Evolutionary conservation across 140 eudicot genomes (phyloP), one percentile per base, ranked within the genome.

Genomic region (Senecio squalidus): DNA sequence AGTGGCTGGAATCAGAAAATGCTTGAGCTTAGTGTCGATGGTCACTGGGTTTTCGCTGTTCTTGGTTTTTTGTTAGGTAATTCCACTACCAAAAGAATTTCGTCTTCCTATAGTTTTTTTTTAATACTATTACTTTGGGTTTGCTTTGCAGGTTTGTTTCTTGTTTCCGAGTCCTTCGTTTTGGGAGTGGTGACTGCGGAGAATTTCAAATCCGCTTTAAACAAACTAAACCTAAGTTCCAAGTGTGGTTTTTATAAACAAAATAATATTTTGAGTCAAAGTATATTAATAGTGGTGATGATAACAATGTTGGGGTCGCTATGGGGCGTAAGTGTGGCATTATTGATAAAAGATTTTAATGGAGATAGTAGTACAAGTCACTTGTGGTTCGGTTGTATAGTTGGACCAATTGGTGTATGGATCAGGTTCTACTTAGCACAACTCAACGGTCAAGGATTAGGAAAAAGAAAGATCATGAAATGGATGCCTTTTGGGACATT

Each of bases 401-500:
- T n/a, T 89, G 95, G 97, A 48, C 65, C n/a, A n/a, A n/a, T n/a
- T n/a, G n/a, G n/a, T n/a, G n/a, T n/a, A n/a, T n/a, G n/a, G n/a
- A n/a, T n/a, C 13, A 77, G 97, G 59, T 89, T 88, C 86, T 77
- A 50, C 71, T 76, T 89, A 45, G 89, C 97, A 15, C 79, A 76
- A 62, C 40, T 85, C 6, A 84, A 85, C 54, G 97, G 93, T 26
- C 78, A 84, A 26, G 97, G 97, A 1, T 30, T 89, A 23, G 97
- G 95, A 41, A 73, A 29, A 60, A 25, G 38, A 36, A 75, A 76
- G 17, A n/a, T 3, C 30, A 20, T 74, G 31, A 82, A 78, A 73
- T 89, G 97, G 97, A 66, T 89, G 41, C 97, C 97, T 17, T 82
- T 85, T 9, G 97, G 97, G 33, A 89, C 97, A 13, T 62, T 89